Evolutionary conservation across 345 rosid genomes (phyloP), one percentile per base, ranked within the genome.

Genomic region (Syzygium jambos): DNA sequence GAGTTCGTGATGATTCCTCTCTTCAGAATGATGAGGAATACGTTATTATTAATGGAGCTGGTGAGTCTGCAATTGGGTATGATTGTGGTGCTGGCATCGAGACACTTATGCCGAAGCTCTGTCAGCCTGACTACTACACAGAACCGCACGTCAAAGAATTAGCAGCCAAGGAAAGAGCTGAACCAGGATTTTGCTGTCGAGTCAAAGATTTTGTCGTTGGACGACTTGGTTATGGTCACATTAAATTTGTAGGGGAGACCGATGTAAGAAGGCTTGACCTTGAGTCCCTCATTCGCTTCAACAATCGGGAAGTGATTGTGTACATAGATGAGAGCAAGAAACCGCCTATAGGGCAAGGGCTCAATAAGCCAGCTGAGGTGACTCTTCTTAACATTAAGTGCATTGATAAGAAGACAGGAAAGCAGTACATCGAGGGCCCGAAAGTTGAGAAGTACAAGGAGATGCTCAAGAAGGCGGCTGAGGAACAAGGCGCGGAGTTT

Each of bases 341-440:
- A 88, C 99, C 98, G 5, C 95, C 97, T 9, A 93, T 94, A 21
- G 99, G 99, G 73, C 92, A 98, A 88, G 99, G 98, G 51, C 93
- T 98, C 53, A 96, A 98, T 51, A 95, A 98, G 89, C 95, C 98
- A 12, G 98, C 99, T 5, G 98, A 94, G 90, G 98, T 96, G 30
- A 96, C 98, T 9, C 95, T 98, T 85, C 95, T 96, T n/a, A 96
- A 96, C 91, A 93, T 98, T 63, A 98, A 95, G 87, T 98, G 98
- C 92, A 90, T 95, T 16, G 98, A 96, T 88, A 98, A 91, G 86
- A 95, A 94, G 93, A 95, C 92, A 0, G 94, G 98, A 52, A 90
- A 88, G n/a, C 98, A 94, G 87, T 93, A 89, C 78, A 93, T 89
- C 16, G 97, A 93, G 91, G 99, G 99, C 5, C 88, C 90, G 1